phyloP scores from a whole-genome alignment of 2,329 filamentous ascomycete genomes.

The Cladophialophora immunda region DNA sequence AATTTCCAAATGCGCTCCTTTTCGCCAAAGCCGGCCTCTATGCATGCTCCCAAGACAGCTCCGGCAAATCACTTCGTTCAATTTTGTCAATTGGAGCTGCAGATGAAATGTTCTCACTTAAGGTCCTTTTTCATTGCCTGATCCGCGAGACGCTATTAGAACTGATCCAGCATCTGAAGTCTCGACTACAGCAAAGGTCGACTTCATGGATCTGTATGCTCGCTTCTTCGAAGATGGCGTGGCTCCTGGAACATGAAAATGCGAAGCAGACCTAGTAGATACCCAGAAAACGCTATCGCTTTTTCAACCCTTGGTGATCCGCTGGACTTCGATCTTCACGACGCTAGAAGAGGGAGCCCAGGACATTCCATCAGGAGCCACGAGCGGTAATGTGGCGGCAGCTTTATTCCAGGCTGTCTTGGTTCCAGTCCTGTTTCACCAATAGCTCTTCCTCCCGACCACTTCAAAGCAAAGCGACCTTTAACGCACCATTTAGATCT shows the following conservation, averaged over 20 bases:
- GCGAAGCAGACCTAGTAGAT: too few species aligned
- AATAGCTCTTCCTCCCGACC: not conserved
- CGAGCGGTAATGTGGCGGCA: constrained; percentile 54
- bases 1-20: constrained; percentile 27
- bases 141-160: constrained; percentile 51
- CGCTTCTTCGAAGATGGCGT: constrained; percentile 12
- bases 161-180: constrained; percentile 41
- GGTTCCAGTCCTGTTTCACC: not conserved
- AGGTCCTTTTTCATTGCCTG: constrained; percentile 52
- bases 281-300: constrained; percentile 5
- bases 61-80: constrained; percentile 58
- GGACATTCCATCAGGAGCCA: constrained; percentile 48
- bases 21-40: constrained; percentile 52
- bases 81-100: constrained; percentile 58
- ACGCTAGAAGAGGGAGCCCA: not conserved
- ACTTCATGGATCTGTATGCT: too few species aligned
- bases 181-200: constrained; percentile 16
- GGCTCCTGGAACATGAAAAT: constrained; percentile 7
- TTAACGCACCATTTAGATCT: not conserved
- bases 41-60: constrained; percentile 59
- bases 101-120: constrained; percentile 45
- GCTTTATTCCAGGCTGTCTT: constrained; percentile 47
- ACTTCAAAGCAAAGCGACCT: not conserved
- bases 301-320: constrained; percentile 20
- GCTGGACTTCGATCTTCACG: not conserved